These are phyloP conservation scores for Thymus mandschuricus DNA, from an alignment of 257 asterid species.

Conservation along the genomic window DNA sequence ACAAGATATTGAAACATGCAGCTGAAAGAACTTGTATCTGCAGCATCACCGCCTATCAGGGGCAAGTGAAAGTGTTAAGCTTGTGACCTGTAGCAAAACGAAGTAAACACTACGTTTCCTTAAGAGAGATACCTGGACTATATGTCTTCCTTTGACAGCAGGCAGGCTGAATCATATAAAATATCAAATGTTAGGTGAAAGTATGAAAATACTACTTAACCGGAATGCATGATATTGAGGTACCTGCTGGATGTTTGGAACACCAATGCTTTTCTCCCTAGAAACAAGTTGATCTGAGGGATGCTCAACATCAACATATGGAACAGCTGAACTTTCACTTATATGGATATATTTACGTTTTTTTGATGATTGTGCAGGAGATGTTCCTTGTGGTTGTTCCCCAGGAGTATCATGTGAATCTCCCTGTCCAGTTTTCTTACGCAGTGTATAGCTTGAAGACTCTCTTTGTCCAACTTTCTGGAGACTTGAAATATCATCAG, in stretches of 20 bases:
- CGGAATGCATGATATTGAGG: constrained; percentile 21
- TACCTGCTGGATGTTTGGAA: constrained; percentile 45
- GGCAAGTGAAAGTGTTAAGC: constrained; percentile 21
- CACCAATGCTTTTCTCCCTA: constrained; percentile 31
- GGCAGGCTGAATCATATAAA: constrained; percentile 58
- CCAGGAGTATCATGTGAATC: constrained; percentile 42
- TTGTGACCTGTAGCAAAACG: constrained; percentile 7
- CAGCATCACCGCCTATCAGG: constrained; percentile 47
- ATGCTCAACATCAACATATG: constrained; percentile 36
- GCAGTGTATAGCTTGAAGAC: constrained; percentile 25
- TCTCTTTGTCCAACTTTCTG: constrained; percentile 41
- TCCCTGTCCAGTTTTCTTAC: constrained; percentile 40
- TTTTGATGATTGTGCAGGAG: constrained; percentile 31
- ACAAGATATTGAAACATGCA: constrained; percentile 78
- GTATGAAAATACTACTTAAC: constrained; percentile 18
- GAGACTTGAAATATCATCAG: constrained; percentile 60
- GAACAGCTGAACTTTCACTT: constrained; percentile 28
- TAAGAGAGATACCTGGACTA: constrained; percentile 58
- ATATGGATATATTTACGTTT: constrained; percentile 42
- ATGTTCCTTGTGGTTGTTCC: constrained; percentile 26
- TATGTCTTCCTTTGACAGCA: constrained; percentile 59
- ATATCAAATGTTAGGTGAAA: constrained; percentile 32
- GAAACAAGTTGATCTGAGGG: constrained; percentile 30
- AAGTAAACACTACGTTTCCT: constrained; percentile 5
- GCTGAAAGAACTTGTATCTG: constrained; percentile 45